phyloP scores from a whole-genome alignment of 1,284 basidiomycete genomes.

The Lentinula novae-zelandiae region DNA sequence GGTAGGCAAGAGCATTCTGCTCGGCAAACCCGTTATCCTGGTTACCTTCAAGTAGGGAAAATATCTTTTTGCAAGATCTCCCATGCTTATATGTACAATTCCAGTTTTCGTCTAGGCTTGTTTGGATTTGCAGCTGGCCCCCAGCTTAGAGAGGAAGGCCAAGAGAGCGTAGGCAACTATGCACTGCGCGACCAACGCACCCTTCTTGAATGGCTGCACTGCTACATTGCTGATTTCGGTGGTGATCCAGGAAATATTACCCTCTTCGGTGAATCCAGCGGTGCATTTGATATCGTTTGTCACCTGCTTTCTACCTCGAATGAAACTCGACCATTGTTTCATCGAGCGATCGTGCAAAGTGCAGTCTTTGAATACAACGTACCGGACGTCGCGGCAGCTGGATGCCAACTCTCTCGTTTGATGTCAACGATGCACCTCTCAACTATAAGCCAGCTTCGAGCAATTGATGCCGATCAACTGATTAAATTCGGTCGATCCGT shows the following conservation, averaged over 20 bases:
- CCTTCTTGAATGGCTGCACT: conserved; percentile 69
- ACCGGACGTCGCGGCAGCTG: conserved; percentile 54
- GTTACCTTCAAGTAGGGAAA: conserved; percentile 70
- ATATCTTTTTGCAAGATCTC: conserved; percentile 14
- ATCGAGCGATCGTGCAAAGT: conserved; percentile 66
- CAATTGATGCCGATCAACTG: conserved; percentile 51
- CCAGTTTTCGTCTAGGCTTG: conserved; percentile 70
- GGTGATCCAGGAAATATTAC: conserved; percentile 71
- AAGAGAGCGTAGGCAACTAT: conserved; percentile 74
- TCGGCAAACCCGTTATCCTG: conserved; percentile 61
- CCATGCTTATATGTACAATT: conserved; percentile 12
- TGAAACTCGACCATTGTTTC: conserved; percentile 53
- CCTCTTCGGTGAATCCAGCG: conserved; percentile 66
- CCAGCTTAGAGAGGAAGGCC: conserved; percentile 63
- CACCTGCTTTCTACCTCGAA: conserved; percentile 68
- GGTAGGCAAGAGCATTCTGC: conserved; percentile 59
- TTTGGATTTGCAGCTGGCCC: conserved; percentile 68
- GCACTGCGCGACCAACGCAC: conserved; percentile 68
- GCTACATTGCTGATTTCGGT: conserved; percentile 64
- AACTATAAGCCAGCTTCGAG: conserved; percentile 57
- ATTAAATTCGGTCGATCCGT: conserved; percentile 43
- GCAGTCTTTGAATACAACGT: conserved; percentile 57
- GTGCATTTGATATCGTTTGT: conserved; percentile 68
- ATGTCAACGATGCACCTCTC: conserved; percentile 51
- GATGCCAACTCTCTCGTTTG: conserved; percentile 61